Evolutionary conservation across 805 yeast species (phyloP).

Genomic region (Candida saitoana): DNA sequence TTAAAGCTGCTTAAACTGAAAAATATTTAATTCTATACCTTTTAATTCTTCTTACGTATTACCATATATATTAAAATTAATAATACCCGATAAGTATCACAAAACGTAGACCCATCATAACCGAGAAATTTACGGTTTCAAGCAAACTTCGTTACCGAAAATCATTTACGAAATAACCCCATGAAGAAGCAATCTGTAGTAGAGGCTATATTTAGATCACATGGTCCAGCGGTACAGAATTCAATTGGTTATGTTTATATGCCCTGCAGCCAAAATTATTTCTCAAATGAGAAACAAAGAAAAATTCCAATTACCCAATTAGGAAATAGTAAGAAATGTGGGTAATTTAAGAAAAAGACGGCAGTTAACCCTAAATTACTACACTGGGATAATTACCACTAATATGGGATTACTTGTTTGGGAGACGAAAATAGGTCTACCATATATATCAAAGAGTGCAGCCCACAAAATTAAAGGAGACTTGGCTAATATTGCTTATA

Average conservation of each 20-base stretch:
- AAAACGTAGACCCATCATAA: no score
- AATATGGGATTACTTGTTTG: not conserved
- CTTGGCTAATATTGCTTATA: not conserved
- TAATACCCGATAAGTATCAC: no score
- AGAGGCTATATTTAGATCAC: no score
- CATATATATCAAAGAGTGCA: not conserved
- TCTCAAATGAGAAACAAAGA: not conserved
- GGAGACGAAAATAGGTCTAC: not conserved
- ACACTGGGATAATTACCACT: not conserved
- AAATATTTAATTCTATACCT: slow-evolving; percentile 2
- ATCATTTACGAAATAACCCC: no score
- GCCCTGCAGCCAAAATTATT: no score
- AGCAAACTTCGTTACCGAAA: no score
- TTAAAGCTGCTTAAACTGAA: slow-evolving; percentile 3
- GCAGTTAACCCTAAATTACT: not conserved
- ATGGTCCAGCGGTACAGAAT: no score
- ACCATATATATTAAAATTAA: not conserved
- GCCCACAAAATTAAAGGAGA: not conserved
- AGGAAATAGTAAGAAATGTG: not conserved
- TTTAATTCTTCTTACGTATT: not conserved
- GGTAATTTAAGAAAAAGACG: not conserved
- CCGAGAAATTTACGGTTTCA: no score
- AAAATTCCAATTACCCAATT: not conserved
- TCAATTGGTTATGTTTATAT: no score
- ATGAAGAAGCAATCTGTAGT: no score